Evolutionary conservation across 768 basidiomycete species (phyloP).

Genomic region (Suillus luteus): DNA sequence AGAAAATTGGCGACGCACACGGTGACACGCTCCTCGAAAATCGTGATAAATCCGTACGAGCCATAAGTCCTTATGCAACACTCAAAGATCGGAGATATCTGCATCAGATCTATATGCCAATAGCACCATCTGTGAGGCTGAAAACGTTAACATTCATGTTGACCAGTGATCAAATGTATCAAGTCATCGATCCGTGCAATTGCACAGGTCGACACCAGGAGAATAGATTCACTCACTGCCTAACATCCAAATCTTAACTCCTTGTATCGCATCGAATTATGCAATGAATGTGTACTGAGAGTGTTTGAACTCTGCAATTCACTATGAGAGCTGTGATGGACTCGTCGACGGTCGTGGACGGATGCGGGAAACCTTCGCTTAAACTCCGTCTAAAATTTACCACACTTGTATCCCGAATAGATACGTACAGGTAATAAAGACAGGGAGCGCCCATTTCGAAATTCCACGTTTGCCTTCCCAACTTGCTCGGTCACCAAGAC

Average conservation of each 20-base stretch:
- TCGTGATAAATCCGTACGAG: background rate
- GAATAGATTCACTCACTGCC: no score
- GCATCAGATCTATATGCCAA: background rate
- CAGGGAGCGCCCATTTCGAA: conserved; percentile 7
- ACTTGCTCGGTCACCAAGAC: background rate
- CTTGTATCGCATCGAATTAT: no score
- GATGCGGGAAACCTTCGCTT: background rate
- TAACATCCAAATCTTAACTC: no score
- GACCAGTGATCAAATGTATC: no score
- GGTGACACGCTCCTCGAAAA: background rate
- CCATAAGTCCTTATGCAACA: background rate
- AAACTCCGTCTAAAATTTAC: conserved; percentile 6
- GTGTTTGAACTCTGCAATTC: background rate
- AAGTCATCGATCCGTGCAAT: no score
- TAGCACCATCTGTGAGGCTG: background rate
- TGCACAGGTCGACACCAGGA: no score
- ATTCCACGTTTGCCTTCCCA: background rate
- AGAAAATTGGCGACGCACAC: no score
- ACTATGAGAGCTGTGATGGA: background rate
- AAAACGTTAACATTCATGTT: background rate
- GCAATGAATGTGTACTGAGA: no score
- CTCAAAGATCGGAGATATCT: background rate
- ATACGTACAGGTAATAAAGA: background rate
- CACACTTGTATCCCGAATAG: background rate
- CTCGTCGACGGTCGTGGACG: no score